Percentiles rank a stretch among this genome's conserved stretches.
Conservation (phyloP, 495 filamentous ascomycete species). For the Rhypophila decipiens region DNA sequence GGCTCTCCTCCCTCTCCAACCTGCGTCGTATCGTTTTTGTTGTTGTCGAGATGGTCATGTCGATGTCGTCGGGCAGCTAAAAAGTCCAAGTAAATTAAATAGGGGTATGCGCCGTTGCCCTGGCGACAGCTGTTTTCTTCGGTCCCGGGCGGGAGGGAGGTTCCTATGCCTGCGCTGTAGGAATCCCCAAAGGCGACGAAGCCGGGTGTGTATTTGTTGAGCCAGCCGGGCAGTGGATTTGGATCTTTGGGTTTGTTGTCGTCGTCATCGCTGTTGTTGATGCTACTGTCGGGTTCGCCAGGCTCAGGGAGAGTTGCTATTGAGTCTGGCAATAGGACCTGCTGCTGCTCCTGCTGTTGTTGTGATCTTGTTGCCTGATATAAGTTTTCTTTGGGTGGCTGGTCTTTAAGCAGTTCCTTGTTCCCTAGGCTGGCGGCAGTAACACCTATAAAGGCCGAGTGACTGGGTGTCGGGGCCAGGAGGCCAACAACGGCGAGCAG, state of each 20-base stretch:
- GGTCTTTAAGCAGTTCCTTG: too few relatives aligned
- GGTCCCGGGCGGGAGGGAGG: constrained; percentile 23
- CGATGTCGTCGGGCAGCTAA: constrained; percentile 7
- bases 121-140: constrained; percentile 37
- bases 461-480: too few relatives aligned
- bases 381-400: too few relatives aligned
- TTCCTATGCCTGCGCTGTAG: constrained; percentile 44
- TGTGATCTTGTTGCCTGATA: too few relatives aligned
- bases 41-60: constrained; percentile 8
- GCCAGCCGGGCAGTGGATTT: not conserved
- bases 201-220: constrained; percentile 5
- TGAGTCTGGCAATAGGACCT: too few relatives aligned
- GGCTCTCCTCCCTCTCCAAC: too few relatives aligned
- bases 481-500: too few relatives aligned
- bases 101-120: constrained; percentile 31
- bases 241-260: not conserved
- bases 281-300: too few relatives aligned
- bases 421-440: too few relatives aligned
- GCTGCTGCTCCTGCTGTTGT: too few relatives aligned
- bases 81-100: constrained; percentile 28
- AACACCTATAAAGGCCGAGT: too few relatives aligned
- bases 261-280: not conserved
- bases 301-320: too few relatives aligned
- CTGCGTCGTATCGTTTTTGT: not conserved
- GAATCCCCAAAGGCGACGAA: constrained; percentile 44